Evolutionary conservation across 1,139 yeast species (phyloP).

Genomic region (Hansenula lynferdii): DNA sequence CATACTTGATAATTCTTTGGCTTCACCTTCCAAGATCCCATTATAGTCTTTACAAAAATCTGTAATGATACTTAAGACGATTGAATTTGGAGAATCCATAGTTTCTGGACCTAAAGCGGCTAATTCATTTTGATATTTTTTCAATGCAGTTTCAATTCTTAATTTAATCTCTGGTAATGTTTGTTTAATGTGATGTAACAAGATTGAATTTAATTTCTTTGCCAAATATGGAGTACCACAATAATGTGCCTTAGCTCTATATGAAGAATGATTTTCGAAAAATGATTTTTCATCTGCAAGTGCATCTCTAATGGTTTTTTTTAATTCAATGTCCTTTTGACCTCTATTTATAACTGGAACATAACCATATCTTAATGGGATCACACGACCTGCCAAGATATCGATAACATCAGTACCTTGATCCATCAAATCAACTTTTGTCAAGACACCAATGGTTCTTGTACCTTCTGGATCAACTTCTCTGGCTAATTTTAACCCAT

Average conservation of each 20-base stretch:
- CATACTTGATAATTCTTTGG: slow-evolving; percentile 78
- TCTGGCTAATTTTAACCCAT: slow-evolving; percentile 92
- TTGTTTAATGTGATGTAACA: slow-evolving; percentile 88
- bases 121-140: slow-evolving; percentile 80
- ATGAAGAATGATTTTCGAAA: slow-evolving; percentile 73
- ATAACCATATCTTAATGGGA: slow-evolving; percentile 92
- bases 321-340: slow-evolving; percentile 87
- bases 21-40: slow-evolving; percentile 90
- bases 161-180: slow-evolving; percentile 93
- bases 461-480: slow-evolving; percentile 98
- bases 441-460: slow-evolving; percentile 94
- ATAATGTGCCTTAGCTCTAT: slow-evolving; percentile 78
- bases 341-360: slow-evolving; percentile 98
- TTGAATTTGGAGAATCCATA: slow-evolving; percentile 83
- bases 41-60: slow-evolving; percentile 90
- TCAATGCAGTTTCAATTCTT: slow-evolving; percentile 78
- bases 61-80: slow-evolving; percentile 87
- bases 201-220: slow-evolving; percentile 83
- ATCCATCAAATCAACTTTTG: slow-evolving; percentile 97
- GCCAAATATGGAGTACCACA: slow-evolving; percentile 98
- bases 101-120: slow-evolving; percentile 76
- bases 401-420: slow-evolving; percentile 99
- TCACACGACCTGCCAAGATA: slow-evolving; percentile 91
- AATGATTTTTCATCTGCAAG: slow-evolving; percentile 72
- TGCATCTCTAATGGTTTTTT: slow-evolving; percentile 87